These are phyloP conservation scores for Yamadazyma spencermartinsiae DNA, from an alignment of 1,139 yeast species.

Conservation along the genomic window DNA sequence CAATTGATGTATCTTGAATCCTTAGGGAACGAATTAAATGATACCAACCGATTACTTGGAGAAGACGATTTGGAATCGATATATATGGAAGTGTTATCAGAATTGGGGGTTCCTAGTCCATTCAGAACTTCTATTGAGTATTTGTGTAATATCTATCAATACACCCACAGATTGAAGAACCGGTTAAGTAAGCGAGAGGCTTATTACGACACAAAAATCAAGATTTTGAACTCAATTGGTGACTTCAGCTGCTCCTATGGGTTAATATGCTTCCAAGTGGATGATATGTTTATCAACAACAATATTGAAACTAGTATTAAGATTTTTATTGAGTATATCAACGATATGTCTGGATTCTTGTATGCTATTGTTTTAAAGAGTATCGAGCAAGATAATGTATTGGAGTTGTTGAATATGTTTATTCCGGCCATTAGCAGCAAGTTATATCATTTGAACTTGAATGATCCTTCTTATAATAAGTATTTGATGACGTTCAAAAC, in stretches of 20 bases:
- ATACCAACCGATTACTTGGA: slow-evolving; percentile 20
- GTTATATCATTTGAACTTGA: slow-evolving; percentile 32
- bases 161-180: slow-evolving; percentile 39
- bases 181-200: slow-evolving; percentile 43
- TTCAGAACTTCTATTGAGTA: slow-evolving; percentile 44
- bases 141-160: slow-evolving; percentile 44
- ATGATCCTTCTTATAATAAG: slow-evolving; percentile 52
- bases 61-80: slow-evolving; percentile 39
- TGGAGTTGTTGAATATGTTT: slow-evolving; percentile 59
- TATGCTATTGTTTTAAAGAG: slow-evolving; percentile 58
- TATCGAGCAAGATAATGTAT: slow-evolving; percentile 62
- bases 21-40: slow-evolving; percentile 37
- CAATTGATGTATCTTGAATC: slow-evolving; percentile 34
- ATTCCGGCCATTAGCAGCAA: slow-evolving; percentile 46
- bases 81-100: slow-evolving; percentile 57
- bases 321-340: slow-evolving; percentile 27
- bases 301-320: slow-evolving; percentile 31
- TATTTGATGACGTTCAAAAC: slow-evolving; percentile 57
- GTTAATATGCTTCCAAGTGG: slow-evolving; percentile 65
- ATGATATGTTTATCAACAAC: slow-evolving; percentile 59
- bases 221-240: slow-evolving; percentile 49
- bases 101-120: slow-evolving; percentile 41
- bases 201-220: slow-evolving; percentile 35
- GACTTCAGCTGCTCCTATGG: slow-evolving; percentile 66
- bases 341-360: slow-evolving; percentile 53